Base-by-base conservation (phyloP, 2,329 filamentous ascomycete genomes). In the Penicillium frequentans region DNA sequence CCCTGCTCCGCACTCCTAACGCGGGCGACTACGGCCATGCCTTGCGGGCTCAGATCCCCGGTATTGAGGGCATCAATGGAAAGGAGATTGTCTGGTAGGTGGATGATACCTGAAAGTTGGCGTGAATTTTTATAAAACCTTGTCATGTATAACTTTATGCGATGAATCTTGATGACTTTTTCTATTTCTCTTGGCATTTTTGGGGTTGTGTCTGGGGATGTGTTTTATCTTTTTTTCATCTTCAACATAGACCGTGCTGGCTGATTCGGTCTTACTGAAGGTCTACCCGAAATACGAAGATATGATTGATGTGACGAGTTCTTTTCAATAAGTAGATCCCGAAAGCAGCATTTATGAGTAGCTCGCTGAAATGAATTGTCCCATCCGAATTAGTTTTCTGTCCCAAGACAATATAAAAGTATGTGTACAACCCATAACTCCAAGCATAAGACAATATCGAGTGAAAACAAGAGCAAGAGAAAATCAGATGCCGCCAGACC, bases 21-120 rank as follows among this genome's bases (percentile, higher is more conserved):
- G 85, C 77, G 0, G 90, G 90, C 0, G 90, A 93, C 68, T 93
- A 93, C 69, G 90, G 90, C 0, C 82, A 80, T 62, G 82, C 80
- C 10, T 67, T 84, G 63, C 72, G 78, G 53, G 61, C 67, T 23
- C 55, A 70, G 58, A 68, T 76, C 48, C 74, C 72, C 8, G 63
- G 66, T 9, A 60, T 73, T 3, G 70, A 75, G 52, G 73, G 74
- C 29, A 51, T 71, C 31, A 70, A 70, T 62, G 71, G 72, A 23
- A 77, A 74, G 63, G 69, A 73, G 47, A 74, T 74, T 59, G 59
- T 58, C 29, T 74, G 72, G 72, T 68, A 65, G 63, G 54, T 64
- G 21, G 13, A 23, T 43, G 46, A 31, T 35, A 26, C 19, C 23
- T 42, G 27, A 39, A 11, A 26, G 13, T 10, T 33, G 39, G 39